Conservation (phyloP, 1,284 basidiomycete genomes). For the Marasmius tenuissimus region DNA sequence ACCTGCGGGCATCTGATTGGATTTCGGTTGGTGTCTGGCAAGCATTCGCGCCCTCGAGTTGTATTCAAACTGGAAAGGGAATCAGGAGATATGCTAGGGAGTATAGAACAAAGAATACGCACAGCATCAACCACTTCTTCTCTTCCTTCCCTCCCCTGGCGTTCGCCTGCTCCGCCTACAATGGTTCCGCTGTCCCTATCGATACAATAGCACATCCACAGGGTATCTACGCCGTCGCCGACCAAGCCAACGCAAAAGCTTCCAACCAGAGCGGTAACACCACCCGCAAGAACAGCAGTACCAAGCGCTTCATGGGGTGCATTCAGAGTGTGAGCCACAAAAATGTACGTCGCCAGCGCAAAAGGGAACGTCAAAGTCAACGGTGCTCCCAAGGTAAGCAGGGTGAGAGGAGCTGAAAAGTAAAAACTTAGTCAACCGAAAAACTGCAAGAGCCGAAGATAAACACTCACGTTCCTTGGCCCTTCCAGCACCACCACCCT, state of each 20-base stretch:
- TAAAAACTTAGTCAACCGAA: constrained; percentile 4
- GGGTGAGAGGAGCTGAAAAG: constrained; percentile 59
- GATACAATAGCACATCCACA: constrained; percentile 89
- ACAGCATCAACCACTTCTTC: constrained; percentile 74
- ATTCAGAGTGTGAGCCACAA: constrained; percentile 81
- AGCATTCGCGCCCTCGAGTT: neutral
- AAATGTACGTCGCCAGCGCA: constrained; percentile 81
- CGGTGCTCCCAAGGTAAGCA: constrained; percentile 75
- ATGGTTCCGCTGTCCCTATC: constrained; percentile 66
- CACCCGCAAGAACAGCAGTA: constrained; percentile 76
- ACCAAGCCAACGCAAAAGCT: constrained; percentile 82
- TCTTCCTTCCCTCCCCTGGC: constrained; percentile 43
- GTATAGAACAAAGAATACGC: constrained; percentile 31
- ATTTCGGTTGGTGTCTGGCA: neutral
- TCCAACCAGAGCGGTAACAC: constrained; percentile 80
- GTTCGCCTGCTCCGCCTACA: neutral
- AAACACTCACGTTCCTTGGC: constrained; percentile 53
- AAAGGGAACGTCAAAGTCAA: constrained; percentile 80
- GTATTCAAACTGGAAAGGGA: neutral
- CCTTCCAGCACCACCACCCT: constrained; percentile 34
- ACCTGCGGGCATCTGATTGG: neutral
- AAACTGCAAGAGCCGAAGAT: neutral
- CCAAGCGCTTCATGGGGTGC: constrained; percentile 78
- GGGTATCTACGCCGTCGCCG: constrained; percentile 82
- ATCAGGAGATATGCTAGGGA: neutral